phyloP scores from a whole-genome alignment of 2,329 filamentous ascomycete genomes.

The Ophiostoma australiae region DNA sequence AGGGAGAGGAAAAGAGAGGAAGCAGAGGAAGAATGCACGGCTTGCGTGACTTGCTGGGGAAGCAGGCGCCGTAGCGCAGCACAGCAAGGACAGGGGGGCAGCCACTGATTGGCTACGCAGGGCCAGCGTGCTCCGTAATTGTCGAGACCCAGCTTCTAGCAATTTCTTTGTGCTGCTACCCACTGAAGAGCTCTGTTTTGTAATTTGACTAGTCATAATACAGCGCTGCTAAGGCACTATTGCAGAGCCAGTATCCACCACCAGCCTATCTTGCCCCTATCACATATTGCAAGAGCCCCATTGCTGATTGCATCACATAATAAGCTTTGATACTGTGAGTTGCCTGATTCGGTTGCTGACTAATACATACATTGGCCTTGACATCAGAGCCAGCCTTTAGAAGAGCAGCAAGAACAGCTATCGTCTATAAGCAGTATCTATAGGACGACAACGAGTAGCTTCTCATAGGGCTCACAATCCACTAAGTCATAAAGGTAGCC shows the following conservation, averaged over 20 bases:
- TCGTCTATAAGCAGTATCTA: no score
- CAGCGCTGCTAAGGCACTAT: not conserved
- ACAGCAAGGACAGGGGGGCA: not conserved
- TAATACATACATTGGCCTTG: not conserved
- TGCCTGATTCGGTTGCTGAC: not conserved
- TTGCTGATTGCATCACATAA: conserved; percentile 5
- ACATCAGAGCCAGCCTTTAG: no score
- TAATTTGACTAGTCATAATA: not conserved
- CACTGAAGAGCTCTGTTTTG: not conserved
- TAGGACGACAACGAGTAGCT: no score
- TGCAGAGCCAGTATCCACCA: not conserved
- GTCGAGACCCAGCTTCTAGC: conserved; percentile 17
- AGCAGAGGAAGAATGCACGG: not conserved
- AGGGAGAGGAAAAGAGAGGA: not conserved
- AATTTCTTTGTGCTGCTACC: conserved; percentile 17
- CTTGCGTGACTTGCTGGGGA: not conserved
- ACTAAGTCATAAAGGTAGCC: no score
- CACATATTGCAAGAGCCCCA: not conserved
- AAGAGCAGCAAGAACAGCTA: no score
- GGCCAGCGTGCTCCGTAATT: conserved; percentile 15
- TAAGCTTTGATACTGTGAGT: not conserved
- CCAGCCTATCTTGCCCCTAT: conserved; percentile 1
- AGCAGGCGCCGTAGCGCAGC: conserved; percentile 4
- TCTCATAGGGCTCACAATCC: no score
- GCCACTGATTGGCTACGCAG: conserved; percentile 3